Percentiles rank a stretch among this genome's conserved stretches.
phyloP scores from a whole-genome alignment of 2,329 filamentous ascomycete species.

The Magnaporthales sp. region DNA sequence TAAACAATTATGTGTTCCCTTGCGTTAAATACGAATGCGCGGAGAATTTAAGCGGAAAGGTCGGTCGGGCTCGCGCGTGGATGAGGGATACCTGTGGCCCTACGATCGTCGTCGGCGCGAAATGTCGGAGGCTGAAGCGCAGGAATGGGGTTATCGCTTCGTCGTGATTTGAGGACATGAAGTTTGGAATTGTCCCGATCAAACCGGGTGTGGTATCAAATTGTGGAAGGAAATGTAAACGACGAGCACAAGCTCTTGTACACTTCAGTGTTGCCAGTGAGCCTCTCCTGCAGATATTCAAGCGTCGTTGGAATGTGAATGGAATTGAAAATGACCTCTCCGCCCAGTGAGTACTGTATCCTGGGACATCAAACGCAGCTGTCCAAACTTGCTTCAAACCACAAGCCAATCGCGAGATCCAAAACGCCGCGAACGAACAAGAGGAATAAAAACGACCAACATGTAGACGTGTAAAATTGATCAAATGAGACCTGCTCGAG shows the following conservation, averaged over 20 bases:
- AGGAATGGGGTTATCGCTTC: too few species aligned
- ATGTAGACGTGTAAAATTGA: not conserved
- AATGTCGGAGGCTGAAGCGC: too few species aligned
- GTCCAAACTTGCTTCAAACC: not conserved
- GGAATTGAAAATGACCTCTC: not conserved
- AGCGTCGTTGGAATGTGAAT: not conserved
- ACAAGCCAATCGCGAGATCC: not conserved
- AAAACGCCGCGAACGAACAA: not conserved
- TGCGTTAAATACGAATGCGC: not conserved
- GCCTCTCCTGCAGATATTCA: not conserved
- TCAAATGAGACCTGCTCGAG: conserved; percentile 46
- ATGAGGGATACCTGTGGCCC: not conserved
- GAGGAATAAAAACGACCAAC: not conserved
- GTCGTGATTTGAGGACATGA: too few species aligned
- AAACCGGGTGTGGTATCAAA: not conserved
- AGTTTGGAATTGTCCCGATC: not conserved
- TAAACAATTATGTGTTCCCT: not conserved
- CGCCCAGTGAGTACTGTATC: not conserved
- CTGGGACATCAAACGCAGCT: not conserved
- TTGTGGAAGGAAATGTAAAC: not conserved
- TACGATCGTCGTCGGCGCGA: too few species aligned
- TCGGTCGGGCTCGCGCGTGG: not conserved
- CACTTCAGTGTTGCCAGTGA: not conserved
- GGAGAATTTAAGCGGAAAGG: not conserved
- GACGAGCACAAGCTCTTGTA: not conserved